phyloP scores from a whole-genome alignment of 2,329 filamentous ascomycete genomes.

The Paracamarosporium sp. region DNA sequence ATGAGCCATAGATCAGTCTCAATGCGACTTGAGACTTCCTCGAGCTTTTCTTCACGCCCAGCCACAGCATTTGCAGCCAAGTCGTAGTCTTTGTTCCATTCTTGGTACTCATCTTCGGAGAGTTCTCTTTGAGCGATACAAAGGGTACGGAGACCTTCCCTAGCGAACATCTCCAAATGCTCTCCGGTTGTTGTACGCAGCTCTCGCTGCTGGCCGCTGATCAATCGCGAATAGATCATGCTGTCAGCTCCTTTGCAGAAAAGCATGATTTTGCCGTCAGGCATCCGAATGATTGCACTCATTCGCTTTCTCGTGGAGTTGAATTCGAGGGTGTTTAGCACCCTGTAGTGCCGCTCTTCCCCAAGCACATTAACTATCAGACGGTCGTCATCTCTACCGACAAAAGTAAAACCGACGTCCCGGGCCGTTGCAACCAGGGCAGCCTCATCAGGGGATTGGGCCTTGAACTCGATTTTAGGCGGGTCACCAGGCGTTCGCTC shows the following conservation, averaged over 20 bases:
- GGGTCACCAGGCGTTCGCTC: constrained; percentile 89
- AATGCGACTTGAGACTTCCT: constrained; percentile 86
- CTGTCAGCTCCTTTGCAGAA: constrained; percentile 99
- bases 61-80: constrained; percentile 82
- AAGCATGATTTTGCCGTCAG: constrained; percentile 83
- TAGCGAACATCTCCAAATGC: constrained; percentile 94
- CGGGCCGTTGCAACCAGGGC: constrained; percentile 92
- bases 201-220: constrained; percentile 82
- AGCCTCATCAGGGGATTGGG: constrained; percentile 95
- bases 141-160: constrained; percentile 91
- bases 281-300: constrained; percentile 97
- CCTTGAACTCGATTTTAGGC: constrained; percentile 92
- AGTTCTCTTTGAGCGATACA: constrained; percentile 89
- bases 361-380: constrained; percentile 88
- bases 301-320: constrained; percentile 97
- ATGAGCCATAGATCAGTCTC: constrained; percentile 88
- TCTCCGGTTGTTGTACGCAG: constrained; percentile 85
- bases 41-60: constrained; percentile 90
- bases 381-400: constrained; percentile 79
- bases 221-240: constrained; percentile 92
- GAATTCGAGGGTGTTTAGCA: constrained; percentile 96
- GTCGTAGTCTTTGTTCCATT: constrained; percentile 88
- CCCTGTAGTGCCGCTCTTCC: constrained; percentile 80
- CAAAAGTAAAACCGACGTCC: constrained; percentile 92
- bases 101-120: constrained; percentile 79